These are phyloP conservation scores for Gastrolobium bilobum DNA, from an alignment of 306 rosid species.

Conservation along the genomic window DNA sequence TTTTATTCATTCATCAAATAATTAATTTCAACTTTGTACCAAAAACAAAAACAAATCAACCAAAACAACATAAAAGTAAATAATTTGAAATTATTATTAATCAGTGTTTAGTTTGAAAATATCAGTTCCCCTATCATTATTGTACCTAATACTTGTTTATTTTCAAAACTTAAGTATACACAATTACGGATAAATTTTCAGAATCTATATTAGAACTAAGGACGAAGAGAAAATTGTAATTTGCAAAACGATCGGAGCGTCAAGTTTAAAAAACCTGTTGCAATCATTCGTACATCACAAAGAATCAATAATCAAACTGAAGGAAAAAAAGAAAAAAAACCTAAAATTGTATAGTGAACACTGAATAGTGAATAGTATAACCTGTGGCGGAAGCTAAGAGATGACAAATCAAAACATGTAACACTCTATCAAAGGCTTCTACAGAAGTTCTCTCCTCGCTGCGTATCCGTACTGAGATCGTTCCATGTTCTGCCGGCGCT, in stretches of 20 bases:
- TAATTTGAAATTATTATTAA: too few relatives aligned
- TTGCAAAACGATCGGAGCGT: slow-evolving; percentile 13
- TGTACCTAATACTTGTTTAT: too few relatives aligned
- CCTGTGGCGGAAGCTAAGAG: slow-evolving; percentile 19
- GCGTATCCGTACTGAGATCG: slow-evolving; percentile 72
- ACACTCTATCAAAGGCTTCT: slow-evolving; percentile 26
- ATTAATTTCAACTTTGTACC: too few relatives aligned
- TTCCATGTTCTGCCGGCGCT: slow-evolving; percentile 77
- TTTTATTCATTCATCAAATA: too few relatives aligned
- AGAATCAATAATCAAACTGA: slow-evolving; percentile 51
- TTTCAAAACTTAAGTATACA: too few relatives aligned
- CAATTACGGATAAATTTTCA: background rate
- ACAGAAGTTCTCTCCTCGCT: slow-evolving; percentile 82
- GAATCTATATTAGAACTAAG: background rate
- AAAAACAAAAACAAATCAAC: too few relatives aligned
- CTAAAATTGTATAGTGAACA: slow-evolving; percentile 11
- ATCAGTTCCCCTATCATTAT: too few relatives aligned
- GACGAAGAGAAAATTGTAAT: slow-evolving; percentile 32
- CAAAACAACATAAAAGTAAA: too few relatives aligned
- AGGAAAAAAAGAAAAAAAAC: background rate
- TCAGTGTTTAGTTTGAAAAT: too few relatives aligned
- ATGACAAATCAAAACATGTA: background rate
- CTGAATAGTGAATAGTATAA: slow-evolving; percentile 27
- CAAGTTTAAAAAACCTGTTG: slow-evolving; percentile 22
- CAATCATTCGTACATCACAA: slow-evolving; percentile 14